phyloP scores from a whole-genome alignment of 139 green algal species.

The Coccomyxa sp. region DNA sequence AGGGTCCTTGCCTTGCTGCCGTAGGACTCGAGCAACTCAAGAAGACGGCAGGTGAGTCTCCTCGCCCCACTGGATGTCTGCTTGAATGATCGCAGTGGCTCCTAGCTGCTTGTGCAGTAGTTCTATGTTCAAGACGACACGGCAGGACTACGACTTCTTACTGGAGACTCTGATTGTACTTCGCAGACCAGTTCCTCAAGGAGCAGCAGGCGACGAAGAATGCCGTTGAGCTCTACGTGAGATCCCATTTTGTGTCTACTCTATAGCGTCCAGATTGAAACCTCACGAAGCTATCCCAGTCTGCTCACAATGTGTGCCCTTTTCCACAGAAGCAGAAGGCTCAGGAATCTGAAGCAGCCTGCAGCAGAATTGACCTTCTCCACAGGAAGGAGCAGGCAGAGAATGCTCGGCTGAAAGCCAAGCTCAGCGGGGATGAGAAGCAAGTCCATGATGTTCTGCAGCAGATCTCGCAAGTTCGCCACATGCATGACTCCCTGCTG shows the following conservation, averaged over 20 bases:
- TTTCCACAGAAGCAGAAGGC: not conserved
- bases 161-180: not conserved
- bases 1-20: no score
- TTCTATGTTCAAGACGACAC: no score
- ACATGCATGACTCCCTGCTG: not conserved
- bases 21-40: no score
- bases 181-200: not conserved
- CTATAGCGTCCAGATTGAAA: no score
- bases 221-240: not conserved
- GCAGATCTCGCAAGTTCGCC: not conserved
- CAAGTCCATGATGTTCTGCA: not conserved
- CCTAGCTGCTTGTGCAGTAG: no score
- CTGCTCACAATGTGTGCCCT: not conserved
- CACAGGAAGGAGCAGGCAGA: not conserved
- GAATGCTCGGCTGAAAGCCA: not conserved
- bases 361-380: not conserved
- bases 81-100: no score
- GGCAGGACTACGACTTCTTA: no score
- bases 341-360: not conserved
- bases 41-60: no score
- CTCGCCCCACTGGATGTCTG: no score
- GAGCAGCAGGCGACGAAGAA: not conserved
- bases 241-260: no score
- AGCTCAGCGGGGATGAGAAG: not conserved
- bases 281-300: no score